Evolutionary conservation across 495 filamentous ascomycete species (phyloP).

Genomic region (Bathelium albidoporum): DNA sequence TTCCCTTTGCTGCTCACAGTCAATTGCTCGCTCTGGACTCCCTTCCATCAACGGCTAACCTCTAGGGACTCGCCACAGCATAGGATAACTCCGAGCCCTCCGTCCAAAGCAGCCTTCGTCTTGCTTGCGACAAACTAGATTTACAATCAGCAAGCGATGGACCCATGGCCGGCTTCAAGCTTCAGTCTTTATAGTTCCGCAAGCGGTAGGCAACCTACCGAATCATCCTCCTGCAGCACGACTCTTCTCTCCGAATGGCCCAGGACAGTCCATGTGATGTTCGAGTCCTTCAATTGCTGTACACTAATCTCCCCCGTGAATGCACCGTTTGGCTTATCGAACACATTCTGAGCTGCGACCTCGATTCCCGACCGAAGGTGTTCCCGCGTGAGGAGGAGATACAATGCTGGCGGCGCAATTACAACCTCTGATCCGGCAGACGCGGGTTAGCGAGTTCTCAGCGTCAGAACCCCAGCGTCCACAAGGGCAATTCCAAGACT

Average conservation of each 20-base stretch:
- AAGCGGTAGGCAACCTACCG: conserved; percentile 28
- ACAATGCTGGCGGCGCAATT: conserved; percentile 80
- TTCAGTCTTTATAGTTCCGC: background rate
- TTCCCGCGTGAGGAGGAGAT: conserved; percentile 75
- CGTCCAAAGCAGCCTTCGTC: conserved; percentile 80
- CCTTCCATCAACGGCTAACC: conserved; percentile 30
- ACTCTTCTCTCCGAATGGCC: conserved; percentile 90
- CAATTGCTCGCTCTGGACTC: background rate
- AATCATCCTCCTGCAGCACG: conserved; percentile 72
- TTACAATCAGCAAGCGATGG: background rate
- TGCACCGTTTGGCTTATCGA: conserved; percentile 89
- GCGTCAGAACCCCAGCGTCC: conserved; percentile 19
- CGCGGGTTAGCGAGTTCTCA: background rate
- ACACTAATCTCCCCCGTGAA: conserved; percentile 96
- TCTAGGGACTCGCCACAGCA: conserved; percentile 93
- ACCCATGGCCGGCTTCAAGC: background rate
- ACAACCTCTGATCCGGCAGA: conserved; percentile 60
- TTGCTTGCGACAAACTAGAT: conserved; percentile 71
- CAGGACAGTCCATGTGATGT: conserved; percentile 78
- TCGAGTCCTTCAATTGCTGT: conserved; percentile 75
- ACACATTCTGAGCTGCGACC: conserved; percentile 91
- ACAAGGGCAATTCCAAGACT: conserved; percentile 22
- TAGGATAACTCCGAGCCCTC: conserved; percentile 81
- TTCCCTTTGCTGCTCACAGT: conserved; percentile 58
- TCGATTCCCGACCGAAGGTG: conserved; percentile 58